Base-by-base conservation (phyloP, 192 early-diverging fungal genomes). In the Coemansia sp. region DNA sequence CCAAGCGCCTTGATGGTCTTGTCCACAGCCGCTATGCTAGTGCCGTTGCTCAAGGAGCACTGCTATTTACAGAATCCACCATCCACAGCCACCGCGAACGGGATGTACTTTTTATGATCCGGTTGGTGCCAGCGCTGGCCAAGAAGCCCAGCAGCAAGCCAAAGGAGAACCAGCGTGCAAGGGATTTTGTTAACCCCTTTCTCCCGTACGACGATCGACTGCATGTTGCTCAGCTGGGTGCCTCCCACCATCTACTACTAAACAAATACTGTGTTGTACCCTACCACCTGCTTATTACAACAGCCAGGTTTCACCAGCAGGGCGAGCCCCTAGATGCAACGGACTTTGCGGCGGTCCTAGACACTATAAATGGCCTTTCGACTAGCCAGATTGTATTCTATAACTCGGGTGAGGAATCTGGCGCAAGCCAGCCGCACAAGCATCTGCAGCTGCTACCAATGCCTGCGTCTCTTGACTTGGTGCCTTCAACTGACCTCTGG, bases 261-360 rank as follows among this genome's bases (percentile, higher is more conserved):
- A 89, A 89, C 83, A 89, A 89, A 69, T 89, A 87, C 72, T 84
- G 85, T 66, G 68, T 89, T 7, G 84, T 85, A 6, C 73, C 76
- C 6, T 61, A 85, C n/a, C 88, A 89, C 64, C 70, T 84, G 58
- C 72, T 89, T 22, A 68, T 89, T 19, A 83, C 83, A 0, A 89
- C 88, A 36, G 84, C 55, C 14, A 67, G 55, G 46, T 85, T 63
- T 59, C 74, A 25, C 75, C 86, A 71, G 78, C 88, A 72, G 66
- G 85, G 84, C 57, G 69, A 72, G 59, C 71, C 67, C n/a, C 64
- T 83, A 29, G 51, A 33, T 1, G 33, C 51, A 55, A 29, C 57
- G 4, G 78, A 81, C 59, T 83, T 83, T 73, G 36, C 55, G 0
- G 81, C 81, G 8, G 70, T 72, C 23, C 36, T 75, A 9, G 65